These are phyloP conservation scores for Syzygium oleosum DNA, from an alignment of 345 rosid species.

Conservation along the genomic window DNA sequence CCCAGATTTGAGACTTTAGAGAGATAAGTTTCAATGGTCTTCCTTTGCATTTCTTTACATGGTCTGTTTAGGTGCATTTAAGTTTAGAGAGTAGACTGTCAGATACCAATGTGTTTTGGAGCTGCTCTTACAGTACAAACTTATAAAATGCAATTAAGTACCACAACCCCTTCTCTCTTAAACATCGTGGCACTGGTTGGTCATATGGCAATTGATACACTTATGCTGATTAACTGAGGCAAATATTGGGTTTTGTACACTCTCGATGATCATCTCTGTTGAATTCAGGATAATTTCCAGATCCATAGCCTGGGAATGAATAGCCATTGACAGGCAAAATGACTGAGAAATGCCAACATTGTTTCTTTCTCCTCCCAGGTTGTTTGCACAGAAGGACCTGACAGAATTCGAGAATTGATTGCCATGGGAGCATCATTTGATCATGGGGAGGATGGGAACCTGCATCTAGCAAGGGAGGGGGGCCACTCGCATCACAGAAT, in stretches of 20 bases:
- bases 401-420: constrained; percentile 79
- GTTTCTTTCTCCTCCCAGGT: constrained; percentile 34
- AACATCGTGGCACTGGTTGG: neutral
- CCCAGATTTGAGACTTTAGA: neutral
- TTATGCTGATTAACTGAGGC: neutral
- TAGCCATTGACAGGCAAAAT: neutral
- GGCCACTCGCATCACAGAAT: constrained; percentile 93
- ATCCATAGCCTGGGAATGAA: neutral
- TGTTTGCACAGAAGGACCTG: constrained; percentile 98
- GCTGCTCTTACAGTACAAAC: neutral
- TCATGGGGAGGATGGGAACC: constrained; percentile 89
- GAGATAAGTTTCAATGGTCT: neutral
- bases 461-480: constrained; percentile 96
- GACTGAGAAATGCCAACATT: neutral
- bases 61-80: neutral
- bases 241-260: neutral
- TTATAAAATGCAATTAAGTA: neutral
- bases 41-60: neutral
- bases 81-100: neutral
- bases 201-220: neutral
- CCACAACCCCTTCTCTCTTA: neutral
- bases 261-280: neutral
- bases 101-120: neutral
- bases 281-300: neutral
- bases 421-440: constrained; percentile 96